Evolutionary conservation across 495 filamentous ascomycete species (phyloP), one percentile per base, ranked within the genome.

Genomic region (Halenospora varia): DNA sequence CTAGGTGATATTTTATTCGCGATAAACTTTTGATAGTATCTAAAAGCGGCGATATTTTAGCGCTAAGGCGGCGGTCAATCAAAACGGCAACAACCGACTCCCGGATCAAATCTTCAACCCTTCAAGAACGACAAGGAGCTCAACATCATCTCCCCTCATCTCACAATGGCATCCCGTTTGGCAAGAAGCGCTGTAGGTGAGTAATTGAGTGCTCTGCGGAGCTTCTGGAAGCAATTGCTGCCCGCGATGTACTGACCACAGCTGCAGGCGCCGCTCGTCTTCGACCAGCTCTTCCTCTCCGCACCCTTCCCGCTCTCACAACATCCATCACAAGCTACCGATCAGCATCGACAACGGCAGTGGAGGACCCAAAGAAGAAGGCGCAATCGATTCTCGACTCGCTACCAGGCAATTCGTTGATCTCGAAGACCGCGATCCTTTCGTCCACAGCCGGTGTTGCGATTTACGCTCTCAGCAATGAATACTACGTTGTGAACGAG

Each of bases 401-500:
- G 60, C 78, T 99, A 46, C 89, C 91, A 64, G 88, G 92, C 66
- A 89, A 80, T 79, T 87, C 81, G 64, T 79, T 96, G 64, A 73
- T 94, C 72, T 91, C 90, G 73, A 99, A 97, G 84, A 91, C 90
- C 61, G 95, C 95, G 68, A 89, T 96, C 73, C 84, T 99, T 56
- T 97, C 94, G 66, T 91, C 90, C 57, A 86, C 85, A 56, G 90
- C 95, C 70, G 92, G 90, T 78, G 70, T 92, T 60, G 91, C 89
- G 64, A 81, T 96, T 67, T 94, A 92, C 69, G 95, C 94, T 68
- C 92, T 99, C 78, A 93, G 88, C 86, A 99, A 96, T 77, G 95
- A 99, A 80, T 87, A 97, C 79, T 99, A 97, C 74, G 90, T 99
- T 71, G 80, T 99, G 73, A 99, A 97, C 77, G 93, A 97, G 80